Conservation (phyloP, 2,329 filamentous ascomycete species). For the Fusarium redolens region DNA sequence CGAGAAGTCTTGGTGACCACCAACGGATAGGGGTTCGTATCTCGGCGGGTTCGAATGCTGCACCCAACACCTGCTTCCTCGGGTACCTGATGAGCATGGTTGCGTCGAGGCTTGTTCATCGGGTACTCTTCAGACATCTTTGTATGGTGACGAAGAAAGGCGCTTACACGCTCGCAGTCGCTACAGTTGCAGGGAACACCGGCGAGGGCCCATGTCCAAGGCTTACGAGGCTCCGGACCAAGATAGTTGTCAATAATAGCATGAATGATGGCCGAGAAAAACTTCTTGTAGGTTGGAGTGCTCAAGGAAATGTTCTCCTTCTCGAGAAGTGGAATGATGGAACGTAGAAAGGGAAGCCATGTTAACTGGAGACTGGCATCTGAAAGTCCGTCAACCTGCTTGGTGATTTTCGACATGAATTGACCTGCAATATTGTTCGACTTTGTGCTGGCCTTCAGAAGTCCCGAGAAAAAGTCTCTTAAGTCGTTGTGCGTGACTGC, state of each 20-base stretch:
- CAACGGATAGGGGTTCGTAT: constrained; percentile 19
- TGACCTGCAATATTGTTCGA: constrained; percentile 25
- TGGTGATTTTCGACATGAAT: constrained; percentile 35
- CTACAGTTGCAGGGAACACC: constrained; percentile 36
- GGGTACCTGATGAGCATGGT: constrained; percentile 39
- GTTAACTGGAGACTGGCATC: constrained; percentile 31
- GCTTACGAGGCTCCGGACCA: constrained; percentile 16
- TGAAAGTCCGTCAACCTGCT: constrained; percentile 24
- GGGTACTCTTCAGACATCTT: constrained; percentile 13
- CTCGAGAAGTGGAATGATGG: constrained; percentile 30
- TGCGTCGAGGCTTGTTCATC: constrained; percentile 27
- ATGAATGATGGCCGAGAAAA: constrained; percentile 40
- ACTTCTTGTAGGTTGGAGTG: constrained; percentile 32
- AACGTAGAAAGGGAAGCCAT: constrained; percentile 49
- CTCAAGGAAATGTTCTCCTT: constrained; percentile 10
- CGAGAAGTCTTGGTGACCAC: constrained; percentile 43
- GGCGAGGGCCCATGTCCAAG: background rate
- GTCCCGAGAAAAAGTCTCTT: constrained; percentile 8
- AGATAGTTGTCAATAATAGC: constrained; percentile 42
- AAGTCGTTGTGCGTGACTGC: constrained; percentile 5
- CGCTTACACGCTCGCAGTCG: constrained; percentile 43
- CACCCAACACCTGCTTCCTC: constrained; percentile 30
- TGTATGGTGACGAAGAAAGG: constrained; percentile 39
- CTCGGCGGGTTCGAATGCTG: constrained; percentile 29
- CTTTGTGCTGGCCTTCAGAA: constrained; percentile 23